Evolutionary conservation across 2,329 filamentous ascomycete genomes (phyloP).

Genomic region (Pyrenophora tritici-repentis): DNA sequence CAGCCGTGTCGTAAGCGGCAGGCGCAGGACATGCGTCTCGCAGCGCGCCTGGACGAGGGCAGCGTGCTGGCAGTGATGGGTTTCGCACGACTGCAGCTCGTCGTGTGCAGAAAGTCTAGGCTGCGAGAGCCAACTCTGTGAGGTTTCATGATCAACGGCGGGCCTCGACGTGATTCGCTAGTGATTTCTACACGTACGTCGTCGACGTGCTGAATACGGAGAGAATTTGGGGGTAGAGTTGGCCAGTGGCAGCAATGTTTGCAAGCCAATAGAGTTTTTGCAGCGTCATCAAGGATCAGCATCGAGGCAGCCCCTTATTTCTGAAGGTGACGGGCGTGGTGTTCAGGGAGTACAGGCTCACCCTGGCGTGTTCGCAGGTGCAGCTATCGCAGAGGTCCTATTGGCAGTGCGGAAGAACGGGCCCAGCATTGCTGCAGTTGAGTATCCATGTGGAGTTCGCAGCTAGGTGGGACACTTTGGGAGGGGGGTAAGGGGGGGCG

Average conservation of each 20-base stretch:
- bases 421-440: conserved; percentile 7
- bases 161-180: background rate
- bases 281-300: conserved; percentile 4
- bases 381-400: conserved; percentile 26
- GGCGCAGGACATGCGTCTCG: conserved; percentile 4
- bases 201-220: background rate
- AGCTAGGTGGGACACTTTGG: conserved; percentile 2
- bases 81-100: conserved; percentile 16
- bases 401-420: conserved; percentile 33
- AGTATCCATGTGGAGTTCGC: conserved; percentile 9
- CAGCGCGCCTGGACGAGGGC: conserved; percentile 8
- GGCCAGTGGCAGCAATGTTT: background rate
- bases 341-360: conserved; percentile 13
- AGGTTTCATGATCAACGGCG: conserved; percentile 9
- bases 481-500: no score
- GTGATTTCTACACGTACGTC: background rate
- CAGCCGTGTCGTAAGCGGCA: no score
- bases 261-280: conserved; percentile 15
- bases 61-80: conserved; percentile 5
- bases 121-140: conserved; percentile 12
- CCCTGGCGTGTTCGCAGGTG: conserved; percentile 14
- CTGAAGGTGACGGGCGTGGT: background rate
- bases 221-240: conserved; percentile 1
- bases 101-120: conserved; percentile 20
- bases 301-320: background rate